Percentiles rank a stretch among this genome's conserved stretches.
Evolutionary conservation across 2,329 filamentous ascomycete species (phyloP).

Genomic region (Paecilomyces sp.): DNA sequence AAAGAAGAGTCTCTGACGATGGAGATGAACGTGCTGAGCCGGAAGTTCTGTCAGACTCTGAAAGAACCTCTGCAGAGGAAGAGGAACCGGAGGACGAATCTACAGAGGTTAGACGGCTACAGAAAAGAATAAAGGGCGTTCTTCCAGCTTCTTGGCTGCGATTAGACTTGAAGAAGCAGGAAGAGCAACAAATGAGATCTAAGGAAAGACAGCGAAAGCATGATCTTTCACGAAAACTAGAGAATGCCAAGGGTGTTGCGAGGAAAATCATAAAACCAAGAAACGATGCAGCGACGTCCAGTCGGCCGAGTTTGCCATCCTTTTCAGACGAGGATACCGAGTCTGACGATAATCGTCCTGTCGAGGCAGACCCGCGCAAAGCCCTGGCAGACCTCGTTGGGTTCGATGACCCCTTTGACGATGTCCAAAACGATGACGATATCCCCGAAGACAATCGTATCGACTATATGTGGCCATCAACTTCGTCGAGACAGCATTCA

Average conservation of each 20-base stretch:
- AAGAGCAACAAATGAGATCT: conserved; percentile 10
- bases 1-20: conserved; percentile 8
- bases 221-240: conserved; percentile 11
- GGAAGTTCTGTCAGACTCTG: neutral
- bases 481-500: conserved; percentile 13
- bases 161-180: conserved; percentile 31
- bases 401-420: conserved; percentile 14
- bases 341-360: conserved; percentile 17
- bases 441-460: conserved; percentile 36
- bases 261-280: conserved; percentile 21
- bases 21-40: conserved; percentile 10
- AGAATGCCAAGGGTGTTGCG: conserved; percentile 26
- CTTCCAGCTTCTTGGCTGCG: conserved; percentile 43
- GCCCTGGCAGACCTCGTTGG: conserved; percentile 11
- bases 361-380: conserved; percentile 6
- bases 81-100: conserved; percentile 14
- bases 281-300: conserved; percentile 9
- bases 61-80: conserved; percentile 6
- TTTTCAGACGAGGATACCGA: conserved; percentile 21
- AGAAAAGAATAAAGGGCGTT: conserved; percentile 40
- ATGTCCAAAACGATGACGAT: conserved; percentile 19
- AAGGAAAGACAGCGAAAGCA: conserved; percentile 15
- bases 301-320: conserved; percentile 6
- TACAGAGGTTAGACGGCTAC: conserved; percentile 23
- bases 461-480: conserved; percentile 32